phyloP scores from a whole-genome alignment of 2,329 filamentous ascomycete species.

The Pseudogymnoascus sp. region DNA sequence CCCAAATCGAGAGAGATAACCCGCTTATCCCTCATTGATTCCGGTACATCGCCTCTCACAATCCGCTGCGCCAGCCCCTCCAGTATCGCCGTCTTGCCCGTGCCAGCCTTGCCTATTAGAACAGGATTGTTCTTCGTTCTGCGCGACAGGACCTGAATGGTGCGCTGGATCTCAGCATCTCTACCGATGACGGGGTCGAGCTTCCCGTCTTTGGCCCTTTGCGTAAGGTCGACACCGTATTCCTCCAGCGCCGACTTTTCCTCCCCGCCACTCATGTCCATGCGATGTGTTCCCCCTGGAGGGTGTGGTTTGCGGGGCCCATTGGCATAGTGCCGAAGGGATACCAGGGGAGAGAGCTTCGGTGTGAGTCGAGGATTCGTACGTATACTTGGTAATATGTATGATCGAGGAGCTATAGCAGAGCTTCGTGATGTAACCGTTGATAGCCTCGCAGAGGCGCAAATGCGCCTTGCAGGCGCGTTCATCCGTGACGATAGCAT shows the following conservation, averaged over 20 bases:
- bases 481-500: background rate
- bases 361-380: constrained; percentile 13
- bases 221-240: constrained; percentile 86
- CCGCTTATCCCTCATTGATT: constrained; percentile 90
- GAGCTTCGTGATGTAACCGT: background rate
- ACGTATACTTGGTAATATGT: constrained; percentile 10
- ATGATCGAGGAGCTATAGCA: background rate
- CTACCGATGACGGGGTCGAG: constrained; percentile 93
- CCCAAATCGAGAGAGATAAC: constrained; percentile 85
- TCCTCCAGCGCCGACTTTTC: constrained; percentile 86
- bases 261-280: constrained; percentile 71
- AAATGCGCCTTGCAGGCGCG: background rate
- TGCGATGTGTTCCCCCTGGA: constrained; percentile 85
- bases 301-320: constrained; percentile 67
- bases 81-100: constrained; percentile 87
- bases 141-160: constrained; percentile 86
- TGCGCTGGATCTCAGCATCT: constrained; percentile 84
- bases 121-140: constrained; percentile 85
- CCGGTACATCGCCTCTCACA: constrained; percentile 84
- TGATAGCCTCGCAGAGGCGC: background rate
- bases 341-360: constrained; percentile 33
- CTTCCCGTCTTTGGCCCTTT: constrained; percentile 76
- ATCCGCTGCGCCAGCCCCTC: constrained; percentile 88
- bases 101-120: constrained; percentile 79
- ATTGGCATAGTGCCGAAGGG: constrained; percentile 54